phyloP scores from a whole-genome alignment of 495 filamentous ascomycete species.

The Aspergillus conjunctus region DNA sequence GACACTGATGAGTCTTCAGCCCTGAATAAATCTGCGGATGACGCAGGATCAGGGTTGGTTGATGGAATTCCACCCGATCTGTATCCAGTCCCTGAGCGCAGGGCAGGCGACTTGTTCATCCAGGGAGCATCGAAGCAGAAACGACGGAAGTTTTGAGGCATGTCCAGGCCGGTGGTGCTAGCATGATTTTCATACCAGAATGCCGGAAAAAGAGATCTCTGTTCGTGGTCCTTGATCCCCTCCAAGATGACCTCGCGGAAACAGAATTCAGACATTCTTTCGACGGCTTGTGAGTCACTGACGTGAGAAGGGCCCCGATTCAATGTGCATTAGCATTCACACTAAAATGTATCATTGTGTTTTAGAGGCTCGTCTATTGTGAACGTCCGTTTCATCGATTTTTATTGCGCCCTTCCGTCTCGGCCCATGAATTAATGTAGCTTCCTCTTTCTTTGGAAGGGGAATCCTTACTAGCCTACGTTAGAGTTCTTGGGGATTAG shows the following conservation, averaged over 20 bases:
- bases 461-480: neutral
- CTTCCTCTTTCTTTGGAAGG: neutral
- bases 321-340: neutral
- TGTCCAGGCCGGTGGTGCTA: too few relatives aligned
- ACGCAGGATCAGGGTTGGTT: slow-evolving; percentile 17
- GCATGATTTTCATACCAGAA: too few relatives aligned
- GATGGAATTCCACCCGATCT: slow-evolving; percentile 14
- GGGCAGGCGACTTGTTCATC: slow-evolving; percentile 18
- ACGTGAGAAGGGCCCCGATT: neutral
- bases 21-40: slow-evolving; percentile 21
- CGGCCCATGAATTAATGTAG: too few relatives aligned
- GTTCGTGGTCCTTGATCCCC: too few relatives aligned
- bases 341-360: neutral
- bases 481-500: neutral
- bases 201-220: too few relatives aligned
- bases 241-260: slow-evolving; percentile 16
- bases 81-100: slow-evolving; percentile 17
- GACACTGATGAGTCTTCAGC: slow-evolving; percentile 8
- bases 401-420: too few relatives aligned
- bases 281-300: neutral
- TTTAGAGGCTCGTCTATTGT: neutral
- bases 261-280: neutral
- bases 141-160: slow-evolving; percentile 2
- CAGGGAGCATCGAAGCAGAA: slow-evolving; percentile 24
- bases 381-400: too few relatives aligned